Conservation (phyloP, 306 rosid species). For the Quercus wislizeni region DNA sequence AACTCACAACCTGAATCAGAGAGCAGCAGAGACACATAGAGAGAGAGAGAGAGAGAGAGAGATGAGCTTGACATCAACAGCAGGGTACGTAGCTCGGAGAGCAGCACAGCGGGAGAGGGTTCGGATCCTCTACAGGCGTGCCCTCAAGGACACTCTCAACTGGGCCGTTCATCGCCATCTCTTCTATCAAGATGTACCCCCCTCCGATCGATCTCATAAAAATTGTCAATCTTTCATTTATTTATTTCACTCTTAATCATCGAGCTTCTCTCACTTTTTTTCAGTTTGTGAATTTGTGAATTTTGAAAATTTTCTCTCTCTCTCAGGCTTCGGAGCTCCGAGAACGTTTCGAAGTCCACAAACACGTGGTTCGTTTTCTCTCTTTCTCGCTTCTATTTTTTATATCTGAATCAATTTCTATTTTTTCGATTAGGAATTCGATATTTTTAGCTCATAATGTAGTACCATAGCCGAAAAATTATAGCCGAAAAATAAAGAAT, state of each 20-base stretch:
- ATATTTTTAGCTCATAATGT: neutral
- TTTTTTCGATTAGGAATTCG: neutral
- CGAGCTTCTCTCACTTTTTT: neutral
- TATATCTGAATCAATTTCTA: neutral
- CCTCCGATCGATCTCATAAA: neutral
- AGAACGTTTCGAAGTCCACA: slow-evolving; percentile 77
- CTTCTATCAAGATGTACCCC: slow-evolving; percentile 71
- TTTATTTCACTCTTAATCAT: too few relatives aligned
- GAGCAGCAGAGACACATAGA: neutral
- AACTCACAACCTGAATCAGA: neutral
- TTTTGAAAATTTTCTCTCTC: neutral
- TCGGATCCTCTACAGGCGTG: slow-evolving; percentile 87
- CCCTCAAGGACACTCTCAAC: slow-evolving; percentile 90
- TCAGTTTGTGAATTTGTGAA: neutral
- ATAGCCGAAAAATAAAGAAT: neutral
- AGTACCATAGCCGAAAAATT: neutral
- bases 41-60: slow-evolving; percentile 12
- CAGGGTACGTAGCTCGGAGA: slow-evolving; percentile 72
- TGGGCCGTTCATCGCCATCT: slow-evolving; percentile 99
- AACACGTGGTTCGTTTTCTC: slow-evolving; percentile 63
- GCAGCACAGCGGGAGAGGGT: slow-evolving; percentile 96
- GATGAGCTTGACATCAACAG: slow-evolving; percentile 51
- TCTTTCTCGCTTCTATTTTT: neutral
- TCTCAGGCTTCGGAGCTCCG: slow-evolving; percentile 84
- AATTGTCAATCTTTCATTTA: rapidly evolving